Conservation (phyloP, 2,329 filamentous ascomycete genomes). For the Trichophyton rubrum region DNA sequence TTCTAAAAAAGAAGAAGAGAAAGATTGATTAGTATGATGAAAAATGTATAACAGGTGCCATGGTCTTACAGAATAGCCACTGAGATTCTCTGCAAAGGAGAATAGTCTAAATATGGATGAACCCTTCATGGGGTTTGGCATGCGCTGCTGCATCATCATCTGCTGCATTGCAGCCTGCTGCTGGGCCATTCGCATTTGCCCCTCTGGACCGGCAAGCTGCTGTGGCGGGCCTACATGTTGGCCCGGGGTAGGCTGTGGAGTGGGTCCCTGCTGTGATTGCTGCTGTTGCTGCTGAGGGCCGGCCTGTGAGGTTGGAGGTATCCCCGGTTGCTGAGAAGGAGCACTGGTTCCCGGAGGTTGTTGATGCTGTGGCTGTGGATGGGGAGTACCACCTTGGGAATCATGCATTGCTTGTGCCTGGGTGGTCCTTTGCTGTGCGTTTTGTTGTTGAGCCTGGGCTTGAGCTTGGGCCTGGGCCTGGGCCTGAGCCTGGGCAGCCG, state of each 20-base stretch:
- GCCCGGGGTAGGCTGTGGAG: constrained; percentile 16
- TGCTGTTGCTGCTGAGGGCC: constrained; percentile 19
- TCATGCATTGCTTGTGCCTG: constrained; percentile 35
- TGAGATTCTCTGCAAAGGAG: constrained; percentile 45
- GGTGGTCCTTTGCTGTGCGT: constrained; percentile 30
- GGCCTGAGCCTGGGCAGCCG: constrained; percentile 24
- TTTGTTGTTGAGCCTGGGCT: constrained; percentile 26
- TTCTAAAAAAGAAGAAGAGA: constrained; percentile 28
- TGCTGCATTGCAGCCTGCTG: constrained; percentile 21
- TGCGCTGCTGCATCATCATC: constrained; percentile 30
- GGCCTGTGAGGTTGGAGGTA: constrained; percentile 23
- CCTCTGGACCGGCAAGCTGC: constrained; percentile 29
- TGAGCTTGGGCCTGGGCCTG: constrained; percentile 30
- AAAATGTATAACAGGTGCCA: constrained; percentile 4
- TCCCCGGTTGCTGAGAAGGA: constrained; percentile 22
- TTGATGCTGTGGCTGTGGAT: constrained; percentile 30
- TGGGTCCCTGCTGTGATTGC: constrained; percentile 24
- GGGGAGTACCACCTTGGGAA: constrained; percentile 30
- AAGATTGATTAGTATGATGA: background rate
- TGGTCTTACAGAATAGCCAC: constrained; percentile 43
- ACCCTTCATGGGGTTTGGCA: constrained; percentile 26
- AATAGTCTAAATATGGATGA: constrained; percentile 42
- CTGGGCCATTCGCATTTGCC: constrained; percentile 31
- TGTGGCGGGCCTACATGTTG: constrained; percentile 24
- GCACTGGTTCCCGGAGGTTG: constrained; percentile 28